phyloP scores from a whole-genome alignment of 192 early-diverging fungal genomes.

The Piromyces sp. region DNA sequence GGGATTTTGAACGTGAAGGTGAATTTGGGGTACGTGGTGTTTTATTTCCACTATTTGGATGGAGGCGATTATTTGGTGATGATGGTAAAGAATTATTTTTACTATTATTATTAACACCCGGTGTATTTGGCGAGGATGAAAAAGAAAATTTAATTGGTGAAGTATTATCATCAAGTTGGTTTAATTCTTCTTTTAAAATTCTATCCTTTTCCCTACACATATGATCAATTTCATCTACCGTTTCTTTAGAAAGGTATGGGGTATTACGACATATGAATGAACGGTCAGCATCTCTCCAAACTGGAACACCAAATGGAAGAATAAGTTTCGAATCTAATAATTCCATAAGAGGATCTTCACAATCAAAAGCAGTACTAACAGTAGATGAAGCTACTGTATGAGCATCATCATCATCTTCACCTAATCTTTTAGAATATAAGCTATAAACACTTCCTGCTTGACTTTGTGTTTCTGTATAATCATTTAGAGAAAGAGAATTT shows the following conservation, averaged over 20 bases:
- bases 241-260: neutral
- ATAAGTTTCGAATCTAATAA: constrained; percentile 7
- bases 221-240: neutral
- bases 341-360: constrained; percentile 5
- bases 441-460: neutral
- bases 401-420: neutral
- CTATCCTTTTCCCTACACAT: neutral
- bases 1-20: no score
- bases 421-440: neutral
- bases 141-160: neutral
- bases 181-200: neutral
- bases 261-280: neutral
- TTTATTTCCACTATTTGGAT: no score
- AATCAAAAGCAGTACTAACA: neutral
- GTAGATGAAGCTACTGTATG: no score
- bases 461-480: constrained; percentile 1
- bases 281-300: neutral
- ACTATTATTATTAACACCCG: no score
- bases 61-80: no score
- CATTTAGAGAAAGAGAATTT: neutral
- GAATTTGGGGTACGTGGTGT: no score
- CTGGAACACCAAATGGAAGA: constrained; percentile 12
- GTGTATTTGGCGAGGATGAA: no score
- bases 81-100: no score
- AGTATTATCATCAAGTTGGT: neutral